Conservation (phyloP, 2,329 filamentous ascomycete genomes). For the Stagonosporopsis cucurbitacearum region DNA sequence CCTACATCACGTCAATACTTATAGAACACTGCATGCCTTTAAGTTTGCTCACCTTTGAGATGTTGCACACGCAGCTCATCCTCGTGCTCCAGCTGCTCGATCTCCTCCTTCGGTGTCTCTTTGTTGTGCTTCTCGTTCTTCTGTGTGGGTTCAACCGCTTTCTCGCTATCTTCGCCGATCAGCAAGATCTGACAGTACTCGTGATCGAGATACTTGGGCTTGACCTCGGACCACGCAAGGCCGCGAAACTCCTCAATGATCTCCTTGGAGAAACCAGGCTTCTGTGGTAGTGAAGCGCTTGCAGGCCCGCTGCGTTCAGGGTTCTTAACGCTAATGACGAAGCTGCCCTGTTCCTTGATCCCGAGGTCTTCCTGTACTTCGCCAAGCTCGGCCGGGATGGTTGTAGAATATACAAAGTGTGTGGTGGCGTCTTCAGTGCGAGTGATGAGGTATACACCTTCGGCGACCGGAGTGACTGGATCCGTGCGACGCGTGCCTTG, state of each 20-base stretch:
- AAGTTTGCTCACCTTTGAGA: constrained; percentile 56
- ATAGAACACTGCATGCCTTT: background rate
- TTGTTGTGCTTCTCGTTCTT: constrained; percentile 64
- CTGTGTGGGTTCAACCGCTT: constrained; percentile 63
- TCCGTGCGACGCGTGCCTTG: constrained; percentile 71
- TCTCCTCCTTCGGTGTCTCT: constrained; percentile 70
- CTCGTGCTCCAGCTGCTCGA: constrained; percentile 78
- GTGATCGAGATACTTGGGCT: constrained; percentile 77
- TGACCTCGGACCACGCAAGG: constrained; percentile 75
- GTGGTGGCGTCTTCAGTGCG: constrained; percentile 70
- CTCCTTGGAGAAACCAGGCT: constrained; percentile 73
- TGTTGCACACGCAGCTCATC: constrained; percentile 71
- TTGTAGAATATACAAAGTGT: constrained; percentile 81
- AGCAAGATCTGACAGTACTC: constrained; percentile 78
- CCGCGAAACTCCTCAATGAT: constrained; percentile 74
- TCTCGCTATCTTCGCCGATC: constrained; percentile 71
- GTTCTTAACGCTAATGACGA: constrained; percentile 81
- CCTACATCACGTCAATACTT: constrained; percentile 47
- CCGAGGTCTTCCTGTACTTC: constrained; percentile 79
- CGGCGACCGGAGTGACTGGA: constrained; percentile 76
- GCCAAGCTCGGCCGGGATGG: constrained; percentile 71
- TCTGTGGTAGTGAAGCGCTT: constrained; percentile 67
- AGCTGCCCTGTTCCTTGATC: constrained; percentile 73
- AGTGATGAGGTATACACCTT: constrained; percentile 85
- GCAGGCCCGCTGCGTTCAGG: constrained; percentile 72